These are phyloP conservation scores for Naegleria fowleri DNA, from an alignment of 208 protist genomes.

Conservation along the genomic window DNA sequence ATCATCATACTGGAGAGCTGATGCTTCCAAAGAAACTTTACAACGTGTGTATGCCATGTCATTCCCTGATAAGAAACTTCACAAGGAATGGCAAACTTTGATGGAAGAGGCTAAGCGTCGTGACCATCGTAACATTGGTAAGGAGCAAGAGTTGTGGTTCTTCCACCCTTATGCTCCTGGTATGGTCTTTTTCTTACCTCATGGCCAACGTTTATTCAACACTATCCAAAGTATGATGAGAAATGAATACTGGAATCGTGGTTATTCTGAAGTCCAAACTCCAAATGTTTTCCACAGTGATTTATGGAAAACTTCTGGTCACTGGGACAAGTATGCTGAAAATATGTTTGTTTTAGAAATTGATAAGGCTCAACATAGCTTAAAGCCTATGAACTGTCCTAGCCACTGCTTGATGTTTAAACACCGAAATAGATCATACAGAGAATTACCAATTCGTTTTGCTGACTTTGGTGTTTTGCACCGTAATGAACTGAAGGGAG, in stretches of 20 bases:
- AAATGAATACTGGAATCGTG: slow-evolving; percentile 78
- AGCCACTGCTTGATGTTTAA: slow-evolving; percentile 97
- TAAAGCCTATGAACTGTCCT: slow-evolving; percentile 99
- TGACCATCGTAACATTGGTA: slow-evolving; percentile 90
- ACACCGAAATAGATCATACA: slow-evolving; percentile 83
- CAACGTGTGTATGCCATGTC: slow-evolving; percentile 97
- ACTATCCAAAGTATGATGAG: slow-evolving; percentile 68
- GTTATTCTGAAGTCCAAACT: slow-evolving; percentile 95
- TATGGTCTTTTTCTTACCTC: slow-evolving; percentile 94
- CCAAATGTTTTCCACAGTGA: slow-evolving; percentile 92
- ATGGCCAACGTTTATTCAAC: slow-evolving; percentile 97
- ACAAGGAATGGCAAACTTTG: slow-evolving; percentile 84
- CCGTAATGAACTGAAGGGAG: slow-evolving; percentile 96
- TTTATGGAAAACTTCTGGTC: slow-evolving; percentile 99
- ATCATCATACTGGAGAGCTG: slow-evolving; percentile 79
- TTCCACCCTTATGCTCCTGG: slow-evolving; percentile 95
- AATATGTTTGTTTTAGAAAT: slow-evolving; percentile 94
- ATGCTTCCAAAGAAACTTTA: slow-evolving; percentile 84
- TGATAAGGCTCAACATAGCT: slow-evolving; percentile 45
- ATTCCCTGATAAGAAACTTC: slow-evolving; percentile 90
- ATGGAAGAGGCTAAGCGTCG: slow-evolving; percentile 77
- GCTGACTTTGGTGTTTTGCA: slow-evolving; percentile 99
- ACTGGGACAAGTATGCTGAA: slow-evolving; percentile 97
- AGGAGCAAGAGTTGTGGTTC: slow-evolving; percentile 95
- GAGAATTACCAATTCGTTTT: slow-evolving; percentile 95